Evolutionary conservation across 2,329 filamentous ascomycete genomes (phyloP).

Genomic region (Colletotrichum theobromicola): DNA sequence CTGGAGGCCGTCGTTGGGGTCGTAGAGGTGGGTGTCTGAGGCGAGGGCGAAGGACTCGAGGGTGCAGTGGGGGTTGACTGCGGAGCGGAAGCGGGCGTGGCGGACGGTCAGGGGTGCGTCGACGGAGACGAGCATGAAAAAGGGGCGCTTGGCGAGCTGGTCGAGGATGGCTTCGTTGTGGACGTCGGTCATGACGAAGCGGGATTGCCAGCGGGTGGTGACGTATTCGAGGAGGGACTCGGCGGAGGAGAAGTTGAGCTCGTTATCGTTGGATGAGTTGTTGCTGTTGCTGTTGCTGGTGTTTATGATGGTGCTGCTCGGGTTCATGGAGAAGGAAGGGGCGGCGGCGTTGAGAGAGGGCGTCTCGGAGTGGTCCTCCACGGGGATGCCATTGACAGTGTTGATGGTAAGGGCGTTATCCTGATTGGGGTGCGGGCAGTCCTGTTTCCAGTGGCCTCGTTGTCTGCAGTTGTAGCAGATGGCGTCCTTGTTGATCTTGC

Average conservation of each 20-base stretch:
- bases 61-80: slow-evolving; percentile 34
- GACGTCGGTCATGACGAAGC: slow-evolving; percentile 88
- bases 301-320: background rate
- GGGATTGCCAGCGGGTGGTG: slow-evolving; percentile 80
- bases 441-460: background rate
- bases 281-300: slow-evolving; percentile 52
- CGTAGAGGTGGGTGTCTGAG: slow-evolving; percentile 80
- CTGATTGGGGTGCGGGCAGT: background rate
- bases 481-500: background rate
- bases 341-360: slow-evolving; percentile 25
- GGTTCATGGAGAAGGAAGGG: slow-evolving; percentile 54
- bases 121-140: slow-evolving; percentile 91
- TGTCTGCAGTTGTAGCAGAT: slow-evolving; percentile 2
- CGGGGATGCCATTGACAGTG: background rate
- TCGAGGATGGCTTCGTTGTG: slow-evolving; percentile 76
- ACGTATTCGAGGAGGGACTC: slow-evolving; percentile 82
- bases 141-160: slow-evolving; percentile 78
- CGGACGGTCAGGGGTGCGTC: slow-evolving; percentile 87
- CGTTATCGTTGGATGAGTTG: slow-evolving; percentile 25
- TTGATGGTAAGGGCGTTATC: background rate
- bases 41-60: slow-evolving; percentile 62
- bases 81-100: slow-evolving; percentile 77
- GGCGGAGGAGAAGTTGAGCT: slow-evolving; percentile 61
- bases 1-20: slow-evolving; percentile 66
- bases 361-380: background rate